Evolutionary conservation across 805 yeast species (phyloP), one percentile per base, ranked within the genome.

Genomic region (Candida parachauliodes): DNA sequence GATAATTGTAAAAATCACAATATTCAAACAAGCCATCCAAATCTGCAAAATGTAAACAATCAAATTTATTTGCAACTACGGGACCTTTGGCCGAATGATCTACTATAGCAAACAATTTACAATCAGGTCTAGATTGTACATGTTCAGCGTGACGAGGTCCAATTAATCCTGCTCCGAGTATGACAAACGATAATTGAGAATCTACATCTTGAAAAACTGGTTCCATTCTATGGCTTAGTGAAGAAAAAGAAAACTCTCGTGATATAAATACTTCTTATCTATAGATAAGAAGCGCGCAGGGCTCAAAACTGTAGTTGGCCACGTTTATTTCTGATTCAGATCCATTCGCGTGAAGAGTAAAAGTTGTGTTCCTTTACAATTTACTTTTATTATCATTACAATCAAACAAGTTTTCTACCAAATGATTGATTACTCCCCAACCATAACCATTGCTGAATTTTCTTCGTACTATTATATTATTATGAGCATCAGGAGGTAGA

Each of bases 401-500:
- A 9, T 10, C 9, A 29, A 29, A 16, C 20, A 34, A 25, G 15
- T 34, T 34, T 8, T 50, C 55, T 29, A 62, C 57, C 30, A 68
- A 47, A 44, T 68, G 73, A 40, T 67, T 70, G 8, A 68, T 50
- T 8, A 68, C 72, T 1, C 71, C 71, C 74, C 74, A 68, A 8
- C 74, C 74, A 43, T 62, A 68, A 1, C 70, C 73, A 48, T 68
- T 68, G 18, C 68, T 53, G 48, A 68, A 68, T 23, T 70, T 43
- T 36, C 74, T 52, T 32, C 74, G 44, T 10, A 68, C 74, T 3
- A 65, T 53, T 5, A 68, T 68, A 42, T 68, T 68, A 45, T 67
- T 68, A 46, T 68, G 74, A 2, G 74, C 72, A 49, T 68, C 74
- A 2, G 72, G 72, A 0, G 72, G 72, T 15, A 68, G 51, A 36